Evolutionary conservation across 306 rosid genomes (phyloP), one percentile per base, ranked within the genome.

Genomic region (Quercus agrifolia): DNA sequence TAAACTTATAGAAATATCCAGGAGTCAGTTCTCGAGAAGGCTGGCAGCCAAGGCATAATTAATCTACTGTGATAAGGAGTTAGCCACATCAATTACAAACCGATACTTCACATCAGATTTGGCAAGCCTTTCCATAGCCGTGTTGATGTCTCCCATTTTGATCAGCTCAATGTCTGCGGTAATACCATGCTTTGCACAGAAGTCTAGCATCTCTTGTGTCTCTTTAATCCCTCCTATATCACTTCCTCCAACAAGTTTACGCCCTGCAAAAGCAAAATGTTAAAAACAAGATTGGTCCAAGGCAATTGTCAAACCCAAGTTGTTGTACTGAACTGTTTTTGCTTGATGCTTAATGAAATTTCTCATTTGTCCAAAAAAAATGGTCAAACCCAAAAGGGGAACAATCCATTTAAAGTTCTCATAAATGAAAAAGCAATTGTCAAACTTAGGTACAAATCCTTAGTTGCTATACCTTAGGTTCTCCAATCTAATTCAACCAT

Each of bases 141-240:
- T 84, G 89, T 95, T 95, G 70, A 95, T 84, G 61, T 91, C 56
- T 5, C 89, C 92, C 78, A 92, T 80, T 74, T 19, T 76, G 46
- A 95, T 91, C 78, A 95, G 81, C 86, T 95, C 99, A 57, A 95
- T 90, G 57, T 95, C 95, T 33, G 95, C 80, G 35, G 90, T 54
- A 59, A 95, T 89, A 68, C 87, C 83, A 86, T 92, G 97, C 71
- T 91, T 84, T 46, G 77, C 97, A 58, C 95, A 90, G 71, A 94
- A 94, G 70, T 94, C 92, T 18, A 94, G 92, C 99, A 94, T 94
- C 79, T 94, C 99, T 59, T 94, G 99, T 13, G 98, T 94, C 90
- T 94, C 98, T 78, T 94, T 88, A 23, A 92, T 14, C 71, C 97
- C 97, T 78, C 98, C 98, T 1, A 94, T 8, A 90, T 90, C 90